phyloP scores from a whole-genome alignment of 2,329 filamentous ascomycete genomes.

The Pestalotiopsis sp. region DNA sequence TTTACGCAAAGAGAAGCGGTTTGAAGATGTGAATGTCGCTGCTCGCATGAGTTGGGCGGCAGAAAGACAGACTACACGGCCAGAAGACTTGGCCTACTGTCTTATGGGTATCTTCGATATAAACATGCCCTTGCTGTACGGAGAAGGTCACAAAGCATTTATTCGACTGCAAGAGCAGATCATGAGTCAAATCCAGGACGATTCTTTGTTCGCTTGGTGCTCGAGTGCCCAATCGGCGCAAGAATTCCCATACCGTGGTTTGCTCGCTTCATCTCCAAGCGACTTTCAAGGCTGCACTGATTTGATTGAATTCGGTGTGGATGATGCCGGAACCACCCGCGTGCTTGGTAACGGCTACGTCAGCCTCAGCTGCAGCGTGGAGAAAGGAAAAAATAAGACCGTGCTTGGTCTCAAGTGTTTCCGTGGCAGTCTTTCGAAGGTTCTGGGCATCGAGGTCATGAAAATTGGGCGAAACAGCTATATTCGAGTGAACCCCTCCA shows the following conservation, averaged over 20 bases:
- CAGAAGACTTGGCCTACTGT: slow-evolving; percentile 33
- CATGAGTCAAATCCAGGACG: slow-evolving; percentile 14
- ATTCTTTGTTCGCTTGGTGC: neutral
- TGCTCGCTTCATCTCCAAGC: too few relatives aligned
- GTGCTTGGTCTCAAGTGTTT: too few relatives aligned
- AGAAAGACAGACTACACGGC: slow-evolving; percentile 23
- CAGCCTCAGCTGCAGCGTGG: too few relatives aligned
- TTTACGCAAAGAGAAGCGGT: neutral
- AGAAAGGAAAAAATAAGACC: too few relatives aligned
- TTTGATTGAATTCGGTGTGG: too few relatives aligned
- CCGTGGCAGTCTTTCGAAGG: too few relatives aligned
- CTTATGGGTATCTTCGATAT: slow-evolving; percentile 34
- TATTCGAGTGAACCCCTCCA: too few relatives aligned
- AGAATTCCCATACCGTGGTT: neutral
- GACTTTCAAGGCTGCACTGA: too few relatives aligned
- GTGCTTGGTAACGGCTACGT: too few relatives aligned
- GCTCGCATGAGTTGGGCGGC: slow-evolving; percentile 27
- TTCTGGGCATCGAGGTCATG: too few relatives aligned
- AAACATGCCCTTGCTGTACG: slow-evolving; percentile 35
- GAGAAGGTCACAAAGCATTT: slow-evolving; percentile 32
- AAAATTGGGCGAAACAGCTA: too few relatives aligned
- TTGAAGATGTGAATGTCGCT: neutral
- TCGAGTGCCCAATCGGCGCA: neutral
- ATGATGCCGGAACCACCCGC: too few relatives aligned
- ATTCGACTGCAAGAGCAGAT: slow-evolving; percentile 33